A percentile compares a stretch with the other conserved stretches of the same genome.
phyloP scores from a whole-genome alignment of 75 land plant species.

The Pinus albicaulis region DNA sequence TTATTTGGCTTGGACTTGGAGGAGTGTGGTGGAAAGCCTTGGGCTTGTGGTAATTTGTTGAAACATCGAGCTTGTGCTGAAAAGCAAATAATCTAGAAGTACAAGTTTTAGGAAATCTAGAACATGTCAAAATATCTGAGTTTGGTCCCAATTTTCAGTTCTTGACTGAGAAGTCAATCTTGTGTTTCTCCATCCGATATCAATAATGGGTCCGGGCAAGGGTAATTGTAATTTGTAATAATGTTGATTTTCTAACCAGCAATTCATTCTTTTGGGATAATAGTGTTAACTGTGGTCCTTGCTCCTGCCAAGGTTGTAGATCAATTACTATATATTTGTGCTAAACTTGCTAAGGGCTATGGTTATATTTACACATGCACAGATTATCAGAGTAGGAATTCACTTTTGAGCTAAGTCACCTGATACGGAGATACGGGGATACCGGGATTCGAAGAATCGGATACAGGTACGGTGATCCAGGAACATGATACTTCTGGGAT shows the following conservation, averaged over 20 bases:
- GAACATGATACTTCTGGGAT: too few species aligned
- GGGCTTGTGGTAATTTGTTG: slow-evolving; percentile 73
- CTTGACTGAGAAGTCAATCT: background rate
- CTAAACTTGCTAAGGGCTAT: too few species aligned
- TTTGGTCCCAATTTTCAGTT: background rate
- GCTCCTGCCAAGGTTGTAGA: too few species aligned
- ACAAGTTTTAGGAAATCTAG: background rate
- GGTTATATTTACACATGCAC: too few species aligned
- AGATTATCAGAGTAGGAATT: too few species aligned
- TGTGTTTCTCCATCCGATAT: background rate
- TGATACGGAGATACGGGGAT: too few species aligned
- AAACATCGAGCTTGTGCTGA: background rate
- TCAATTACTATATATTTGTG: too few species aligned
- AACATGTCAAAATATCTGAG: background rate
- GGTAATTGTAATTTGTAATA: slow-evolving; percentile 7
- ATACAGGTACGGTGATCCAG: too few species aligned
- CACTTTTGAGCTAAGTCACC: too few species aligned
- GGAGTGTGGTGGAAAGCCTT: slow-evolving; percentile 96
- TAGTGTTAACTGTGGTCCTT: too few species aligned
- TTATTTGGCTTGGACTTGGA: slow-evolving; percentile 96
- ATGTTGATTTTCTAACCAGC: slow-evolving; percentile 9
- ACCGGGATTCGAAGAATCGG: too few species aligned
- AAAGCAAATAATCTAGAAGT: background rate
- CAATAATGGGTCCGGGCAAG: background rate
- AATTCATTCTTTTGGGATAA: background rate